Evolutionary conservation across 257 asterid species (phyloP).

Genomic region (Forsythia suspensa): DNA sequence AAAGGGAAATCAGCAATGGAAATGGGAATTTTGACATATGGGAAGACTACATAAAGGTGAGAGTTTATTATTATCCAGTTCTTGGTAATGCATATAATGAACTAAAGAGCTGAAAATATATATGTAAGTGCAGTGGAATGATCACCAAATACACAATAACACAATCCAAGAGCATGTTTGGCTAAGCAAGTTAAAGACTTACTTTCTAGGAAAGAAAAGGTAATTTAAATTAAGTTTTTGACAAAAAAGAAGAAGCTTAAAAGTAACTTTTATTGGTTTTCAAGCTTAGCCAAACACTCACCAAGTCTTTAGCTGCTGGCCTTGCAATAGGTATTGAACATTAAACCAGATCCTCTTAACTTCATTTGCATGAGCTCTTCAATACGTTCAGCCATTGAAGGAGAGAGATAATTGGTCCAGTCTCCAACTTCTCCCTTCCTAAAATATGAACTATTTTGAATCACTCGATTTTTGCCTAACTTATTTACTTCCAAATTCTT

Average conservation of each 20-base stretch:
- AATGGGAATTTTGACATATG: no score
- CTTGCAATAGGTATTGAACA: background rate
- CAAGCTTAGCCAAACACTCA: background rate
- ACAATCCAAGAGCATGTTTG: background rate
- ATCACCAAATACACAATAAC: no score
- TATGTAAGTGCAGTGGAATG: no score
- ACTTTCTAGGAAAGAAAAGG: no score
- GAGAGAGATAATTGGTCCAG: conserved; percentile 14
- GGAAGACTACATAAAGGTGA: no score
- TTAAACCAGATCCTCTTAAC: conserved; percentile 12
- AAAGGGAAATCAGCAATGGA: no score
- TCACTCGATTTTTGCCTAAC: background rate
- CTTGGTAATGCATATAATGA: no score
- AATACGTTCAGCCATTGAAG: conserved; percentile 15
- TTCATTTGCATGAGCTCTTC: conserved; percentile 10
- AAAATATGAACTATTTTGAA: conserved; percentile 2
- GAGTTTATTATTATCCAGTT: no score
- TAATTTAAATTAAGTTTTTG: no score
- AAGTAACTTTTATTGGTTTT: no score
- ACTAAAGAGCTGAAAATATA: no score
- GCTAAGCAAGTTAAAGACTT: background rate
- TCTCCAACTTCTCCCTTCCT: conserved; percentile 29
- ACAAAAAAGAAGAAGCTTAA: background rate
- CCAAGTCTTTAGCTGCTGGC: background rate
- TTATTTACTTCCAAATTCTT: conserved; percentile 16